Evolutionary conservation across 768 basidiomycete species (phyloP).

Genomic region (Strobilomyces dryophilus): DNA sequence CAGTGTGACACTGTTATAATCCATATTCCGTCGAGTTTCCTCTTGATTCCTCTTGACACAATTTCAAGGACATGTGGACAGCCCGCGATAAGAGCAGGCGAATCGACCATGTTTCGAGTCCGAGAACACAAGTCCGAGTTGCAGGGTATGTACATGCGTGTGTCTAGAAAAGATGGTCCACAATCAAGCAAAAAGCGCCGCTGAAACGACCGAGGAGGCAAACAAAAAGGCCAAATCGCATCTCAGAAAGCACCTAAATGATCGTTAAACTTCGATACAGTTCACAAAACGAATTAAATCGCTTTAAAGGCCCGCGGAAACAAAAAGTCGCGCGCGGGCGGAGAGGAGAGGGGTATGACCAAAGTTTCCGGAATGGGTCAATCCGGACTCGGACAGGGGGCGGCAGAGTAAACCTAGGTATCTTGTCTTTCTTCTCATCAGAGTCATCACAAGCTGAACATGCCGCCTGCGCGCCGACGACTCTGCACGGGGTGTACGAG

Average conservation of each 20-base stretch:
- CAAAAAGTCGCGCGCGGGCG: not conserved
- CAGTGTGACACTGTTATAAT: too few species aligned
- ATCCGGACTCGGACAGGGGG: not conserved
- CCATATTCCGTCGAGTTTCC: too few species aligned
- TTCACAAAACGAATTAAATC: not conserved
- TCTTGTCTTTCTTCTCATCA: not conserved
- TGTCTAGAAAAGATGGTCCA: not conserved
- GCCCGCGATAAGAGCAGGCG: too few species aligned
- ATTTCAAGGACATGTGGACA: too few species aligned
- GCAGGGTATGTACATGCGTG: not conserved
- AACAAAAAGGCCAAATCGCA: not conserved
- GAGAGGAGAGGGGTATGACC: not conserved
- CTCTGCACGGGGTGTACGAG: slow-evolving; percentile 63
- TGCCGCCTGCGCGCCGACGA: slow-evolving; percentile 50
- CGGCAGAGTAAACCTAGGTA: not conserved
- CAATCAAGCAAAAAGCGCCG: not conserved
- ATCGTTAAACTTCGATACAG: not conserved
- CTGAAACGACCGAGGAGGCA: not conserved
- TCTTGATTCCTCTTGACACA: too few species aligned
- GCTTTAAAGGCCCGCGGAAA: not conserved
- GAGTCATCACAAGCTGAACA: slow-evolving; percentile 53
- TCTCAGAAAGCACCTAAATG: not conserved
- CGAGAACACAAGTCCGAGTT: not conserved
- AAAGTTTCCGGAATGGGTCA: not conserved
- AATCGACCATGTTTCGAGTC: not conserved